Base-by-base conservation (phyloP, 352 stramenopile species). In the Pythium grandisporangium region DNA sequence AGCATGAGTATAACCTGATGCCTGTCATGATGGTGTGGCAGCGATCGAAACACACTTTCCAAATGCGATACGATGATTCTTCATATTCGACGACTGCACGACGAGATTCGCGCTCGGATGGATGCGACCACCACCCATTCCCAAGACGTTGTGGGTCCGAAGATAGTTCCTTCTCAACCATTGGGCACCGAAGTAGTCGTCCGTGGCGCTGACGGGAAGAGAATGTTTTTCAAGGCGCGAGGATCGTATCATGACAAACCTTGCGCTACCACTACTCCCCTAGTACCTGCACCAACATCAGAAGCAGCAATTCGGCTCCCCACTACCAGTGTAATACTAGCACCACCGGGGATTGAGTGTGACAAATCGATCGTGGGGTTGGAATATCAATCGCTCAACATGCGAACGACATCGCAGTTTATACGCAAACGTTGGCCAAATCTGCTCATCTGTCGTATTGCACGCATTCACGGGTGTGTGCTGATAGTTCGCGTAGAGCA, bases 211-310 rank as follows among this genome's bases (percentile, higher is more conserved):
- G 61, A 77, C 30, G 65, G 65, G 10, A 65, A 60, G 39, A 59
- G 45, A 19, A 68, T 70, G 33, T 68, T 55, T 32, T 76, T 70
- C 42, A 67, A 64, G 34, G 45, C 51, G 22, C 42, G 55, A 38
- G 33, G n/a, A n/a, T n/a, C n/a, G n/a, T n/a, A n/a, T n/a, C n/a
- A n/a, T n/a, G n/a, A n/a, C n/a, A n/a, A n/a, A n/a, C n/a, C n/a
- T n/a, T n/a, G n/a, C n/a, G n/a, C n/a, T n/a, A n/a, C n/a, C n/a
- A n/a, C n/a, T n/a, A n/a, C n/a, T n/a, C n/a, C n/a, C n/a, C n/a
- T n/a, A n/a, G n/a, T n/a, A n/a, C n/a, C n/a, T n/a, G n/a, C n/a
- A n/a, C n/a, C n/a, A n/a, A n/a, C n/a, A n/a, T n/a, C n/a, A n/a
- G n/a, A n/a, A n/a, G n/a, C n/a, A n/a, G n/a, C n/a, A n/a, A n/a